A percentile compares a stretch with the other conserved stretches of the same genome.
These are phyloP conservation scores for Chlorella sorokiniana DNA, from an alignment of 139 green algal species.

Conservation along the genomic window DNA sequence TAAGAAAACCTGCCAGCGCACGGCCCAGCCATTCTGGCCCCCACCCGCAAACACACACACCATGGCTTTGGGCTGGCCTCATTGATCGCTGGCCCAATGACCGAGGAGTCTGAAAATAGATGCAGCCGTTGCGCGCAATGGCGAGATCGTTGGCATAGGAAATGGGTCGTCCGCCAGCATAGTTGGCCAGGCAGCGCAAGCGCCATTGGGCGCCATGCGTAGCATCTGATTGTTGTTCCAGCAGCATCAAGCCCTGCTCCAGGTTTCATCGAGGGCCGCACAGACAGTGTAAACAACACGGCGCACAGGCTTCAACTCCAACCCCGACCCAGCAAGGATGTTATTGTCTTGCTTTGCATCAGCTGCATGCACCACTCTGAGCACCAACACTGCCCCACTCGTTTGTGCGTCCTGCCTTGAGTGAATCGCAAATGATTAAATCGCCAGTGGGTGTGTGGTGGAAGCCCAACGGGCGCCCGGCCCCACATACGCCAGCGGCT, in stretches of 20 bases:
- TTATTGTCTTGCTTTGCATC: too few relatives aligned
- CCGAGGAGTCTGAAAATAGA: conserved; percentile 63
- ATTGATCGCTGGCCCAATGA: conserved; percentile 29
- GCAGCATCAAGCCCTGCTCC: conserved; percentile 47
- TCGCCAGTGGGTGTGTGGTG: conserved; percentile 26
- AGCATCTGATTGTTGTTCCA: conserved; percentile 20
- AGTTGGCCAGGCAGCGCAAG: conserved; percentile 27
- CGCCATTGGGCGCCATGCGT: neutral
- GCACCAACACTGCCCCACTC: neutral
- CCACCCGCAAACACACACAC: neutral
- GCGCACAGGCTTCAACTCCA: too few relatives aligned
- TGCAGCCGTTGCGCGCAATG: conserved; percentile 45
- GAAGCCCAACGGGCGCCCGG: conserved; percentile 48
- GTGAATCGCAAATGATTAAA: conserved; percentile 39
- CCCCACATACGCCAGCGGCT: conserved; percentile 39
- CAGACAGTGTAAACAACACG: too few relatives aligned
- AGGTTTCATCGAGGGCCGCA: too few relatives aligned
- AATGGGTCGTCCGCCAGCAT: conserved; percentile 23
- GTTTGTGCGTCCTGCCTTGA: conserved; percentile 17
- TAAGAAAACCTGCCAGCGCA: neutral
- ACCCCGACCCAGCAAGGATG: neutral
- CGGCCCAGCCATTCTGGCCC: too few relatives aligned
- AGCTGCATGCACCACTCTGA: too few relatives aligned
- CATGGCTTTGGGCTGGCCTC: neutral
- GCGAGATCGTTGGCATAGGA: conserved; percentile 66